Percentiles rank a stretch among this genome's conserved stretches.
Evolutionary conservation across 2,329 filamentous ascomycete genomes (phyloP).

Genomic region (Penicillium polonicum): DNA sequence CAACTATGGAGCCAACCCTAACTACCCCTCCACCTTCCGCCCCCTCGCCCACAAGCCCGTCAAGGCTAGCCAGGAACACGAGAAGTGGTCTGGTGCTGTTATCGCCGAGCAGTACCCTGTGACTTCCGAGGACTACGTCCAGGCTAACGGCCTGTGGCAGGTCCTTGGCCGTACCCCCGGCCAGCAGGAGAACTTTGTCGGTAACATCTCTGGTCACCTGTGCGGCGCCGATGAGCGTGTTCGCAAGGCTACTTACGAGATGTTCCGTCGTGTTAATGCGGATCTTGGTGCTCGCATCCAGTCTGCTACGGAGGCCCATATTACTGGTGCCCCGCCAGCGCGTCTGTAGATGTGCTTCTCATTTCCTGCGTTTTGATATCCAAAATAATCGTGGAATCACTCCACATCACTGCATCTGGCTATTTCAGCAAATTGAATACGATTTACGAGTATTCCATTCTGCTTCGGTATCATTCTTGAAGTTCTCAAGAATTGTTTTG

Average conservation of each 20-base stretch:
- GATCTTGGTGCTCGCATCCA: constrained; percentile 55
- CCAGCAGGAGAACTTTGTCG: constrained; percentile 62
- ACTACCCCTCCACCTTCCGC: constrained; percentile 50
- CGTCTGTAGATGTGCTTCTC: constrained; percentile 26
- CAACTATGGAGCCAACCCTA: constrained; percentile 62
- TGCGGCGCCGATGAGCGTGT: constrained; percentile 55
- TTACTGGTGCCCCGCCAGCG: constrained; percentile 22
- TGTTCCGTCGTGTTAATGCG: constrained; percentile 59
- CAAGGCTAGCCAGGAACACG: constrained; percentile 45
- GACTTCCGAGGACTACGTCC: constrained; percentile 47
- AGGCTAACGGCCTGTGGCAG: constrained; percentile 46
- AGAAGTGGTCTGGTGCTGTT: constrained; percentile 45
- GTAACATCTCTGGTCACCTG: constrained; percentile 60
- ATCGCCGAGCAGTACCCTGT: constrained; percentile 43
- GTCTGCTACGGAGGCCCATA: constrained; percentile 51
- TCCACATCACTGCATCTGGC: neutral
- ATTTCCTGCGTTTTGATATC: neutral
- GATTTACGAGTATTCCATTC: neutral
- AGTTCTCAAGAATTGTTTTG: too few species aligned
- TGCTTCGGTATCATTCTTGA: neutral
- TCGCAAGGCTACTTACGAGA: constrained; percentile 58
- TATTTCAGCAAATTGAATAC: neutral
- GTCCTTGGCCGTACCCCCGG: constrained; percentile 47
- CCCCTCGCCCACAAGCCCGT: constrained; percentile 40
- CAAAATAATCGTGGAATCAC: neutral